phyloP scores from a whole-genome alignment of 441 rosid genomes.

The Syzygium syzygioides region DNA sequence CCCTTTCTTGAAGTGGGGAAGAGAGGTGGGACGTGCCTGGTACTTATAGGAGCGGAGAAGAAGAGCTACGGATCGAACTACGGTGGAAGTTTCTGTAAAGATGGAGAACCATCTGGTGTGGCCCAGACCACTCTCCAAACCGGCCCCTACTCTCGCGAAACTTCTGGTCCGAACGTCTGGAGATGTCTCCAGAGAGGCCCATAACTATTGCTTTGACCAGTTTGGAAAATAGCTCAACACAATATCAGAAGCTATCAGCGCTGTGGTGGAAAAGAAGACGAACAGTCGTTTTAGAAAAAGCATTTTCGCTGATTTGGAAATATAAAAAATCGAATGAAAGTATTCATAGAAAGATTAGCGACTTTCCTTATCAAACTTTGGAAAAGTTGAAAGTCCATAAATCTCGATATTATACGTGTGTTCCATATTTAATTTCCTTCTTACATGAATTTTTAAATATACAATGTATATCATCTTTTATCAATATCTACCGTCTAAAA shows the following conservation, averaged over 20 bases:
- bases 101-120: background rate
- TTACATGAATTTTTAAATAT: no score
- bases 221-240: background rate
- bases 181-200: background rate
- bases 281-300: background rate
- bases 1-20: background rate
- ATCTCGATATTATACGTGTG: no score
- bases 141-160: background rate
- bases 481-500: background rate
- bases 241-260: no score
- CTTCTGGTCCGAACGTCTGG: background rate
- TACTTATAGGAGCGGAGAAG: background rate
- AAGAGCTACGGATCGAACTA: background rate
- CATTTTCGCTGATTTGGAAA: background rate
- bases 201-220: background rate
- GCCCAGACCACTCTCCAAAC: background rate
- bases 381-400: no score
- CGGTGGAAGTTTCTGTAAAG: background rate
- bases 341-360: background rate
- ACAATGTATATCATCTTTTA: no score
- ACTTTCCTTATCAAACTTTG: no score
- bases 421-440: no score
- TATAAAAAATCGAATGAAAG: background rate
- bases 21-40: accelerated
- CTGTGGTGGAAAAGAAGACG: background rate